Percentiles rank a stretch among this genome's conserved stretches.
These are phyloP conservation scores for Globisporangium nodosum DNA, from an alignment of 352 stramenopile genomes.

Conservation along the genomic window DNA sequence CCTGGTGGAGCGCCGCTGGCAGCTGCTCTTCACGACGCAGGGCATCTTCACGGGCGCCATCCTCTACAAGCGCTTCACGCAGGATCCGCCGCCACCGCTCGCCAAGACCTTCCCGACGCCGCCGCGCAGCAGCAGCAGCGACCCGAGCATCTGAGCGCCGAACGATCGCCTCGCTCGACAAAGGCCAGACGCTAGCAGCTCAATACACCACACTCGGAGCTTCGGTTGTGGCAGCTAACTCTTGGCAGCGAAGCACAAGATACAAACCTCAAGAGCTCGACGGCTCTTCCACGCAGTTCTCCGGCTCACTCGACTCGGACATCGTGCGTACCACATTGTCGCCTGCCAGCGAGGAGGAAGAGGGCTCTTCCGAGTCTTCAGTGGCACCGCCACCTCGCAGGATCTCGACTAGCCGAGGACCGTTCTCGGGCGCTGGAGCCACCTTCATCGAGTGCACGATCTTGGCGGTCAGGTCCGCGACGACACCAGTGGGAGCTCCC, in stretches of 20 bases:
- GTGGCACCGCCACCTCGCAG: not conserved
- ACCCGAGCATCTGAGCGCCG: no score
- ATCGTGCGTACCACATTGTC: not conserved
- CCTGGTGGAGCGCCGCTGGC: slow-evolving; percentile 64
- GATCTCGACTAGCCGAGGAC: slow-evolving; percentile 2
- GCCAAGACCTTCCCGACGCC: slow-evolving; percentile 2
- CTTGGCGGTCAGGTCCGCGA: slow-evolving; percentile 6
- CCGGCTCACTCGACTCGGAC: slow-evolving; percentile 1
- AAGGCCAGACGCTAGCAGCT: no score
- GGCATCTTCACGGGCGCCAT: slow-evolving; percentile 61
- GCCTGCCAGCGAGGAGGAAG: not conserved
- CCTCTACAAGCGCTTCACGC: slow-evolving; percentile 51
- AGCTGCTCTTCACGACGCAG: slow-evolving; percentile 71
- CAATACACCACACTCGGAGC: no score
- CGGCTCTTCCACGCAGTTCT: no score
- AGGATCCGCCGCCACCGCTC: slow-evolving; percentile 16
- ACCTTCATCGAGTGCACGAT: slow-evolving; percentile 17
- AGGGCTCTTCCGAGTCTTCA: not conserved
- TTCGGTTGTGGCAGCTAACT: no score
- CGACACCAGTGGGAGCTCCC: not conserved
- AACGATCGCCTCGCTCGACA: no score
- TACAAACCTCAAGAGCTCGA: not conserved
- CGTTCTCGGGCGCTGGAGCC: slow-evolving; percentile 1
- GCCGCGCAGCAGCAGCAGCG: not conserved
- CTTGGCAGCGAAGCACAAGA: no score